phyloP scores from a whole-genome alignment of 306 rosid genomes.

The Dryas drummondii region DNA sequence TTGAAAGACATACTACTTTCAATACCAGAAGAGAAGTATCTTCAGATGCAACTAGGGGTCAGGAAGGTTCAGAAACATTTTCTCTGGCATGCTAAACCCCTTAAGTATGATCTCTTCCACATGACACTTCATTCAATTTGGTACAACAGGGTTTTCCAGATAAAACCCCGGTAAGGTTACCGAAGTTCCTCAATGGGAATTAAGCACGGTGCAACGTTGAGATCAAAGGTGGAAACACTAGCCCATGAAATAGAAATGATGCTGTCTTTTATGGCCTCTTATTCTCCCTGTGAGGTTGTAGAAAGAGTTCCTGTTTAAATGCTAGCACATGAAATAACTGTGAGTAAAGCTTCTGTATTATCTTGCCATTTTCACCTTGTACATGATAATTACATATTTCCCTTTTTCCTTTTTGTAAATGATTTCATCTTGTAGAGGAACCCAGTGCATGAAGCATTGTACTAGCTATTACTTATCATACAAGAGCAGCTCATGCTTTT shows the following conservation, averaged over 20 bases:
- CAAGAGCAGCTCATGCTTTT: too few species aligned
- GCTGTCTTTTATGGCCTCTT: neutral
- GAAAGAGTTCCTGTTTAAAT: neutral
- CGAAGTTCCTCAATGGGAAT: neutral
- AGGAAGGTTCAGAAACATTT: constrained; percentile 85
- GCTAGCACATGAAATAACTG: neutral
- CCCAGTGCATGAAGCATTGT: too few species aligned
- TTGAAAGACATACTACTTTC: constrained; percentile 68
- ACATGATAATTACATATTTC: neutral
- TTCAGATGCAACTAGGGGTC: constrained; percentile 70
- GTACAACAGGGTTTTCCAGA: constrained; percentile 87
- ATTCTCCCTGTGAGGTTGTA: neutral
- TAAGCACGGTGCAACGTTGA: too few species aligned
- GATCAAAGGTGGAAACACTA: neutral
- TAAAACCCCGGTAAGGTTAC: constrained; percentile 45
- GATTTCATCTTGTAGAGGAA: neutral
- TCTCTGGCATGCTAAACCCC: constrained; percentile 82
- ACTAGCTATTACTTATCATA: too few species aligned
- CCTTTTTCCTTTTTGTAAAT: neutral
- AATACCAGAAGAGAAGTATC: constrained; percentile 69
- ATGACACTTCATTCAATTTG: constrained; percentile 96
- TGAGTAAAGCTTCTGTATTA: neutral
- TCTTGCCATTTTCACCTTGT: neutral
- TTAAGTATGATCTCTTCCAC: constrained; percentile 87
- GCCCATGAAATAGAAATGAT: neutral